Evolutionary conservation across 1,284 basidiomycete species (phyloP), one percentile per base, ranked within the genome.

Genomic region (Leccinum variabile): DNA sequence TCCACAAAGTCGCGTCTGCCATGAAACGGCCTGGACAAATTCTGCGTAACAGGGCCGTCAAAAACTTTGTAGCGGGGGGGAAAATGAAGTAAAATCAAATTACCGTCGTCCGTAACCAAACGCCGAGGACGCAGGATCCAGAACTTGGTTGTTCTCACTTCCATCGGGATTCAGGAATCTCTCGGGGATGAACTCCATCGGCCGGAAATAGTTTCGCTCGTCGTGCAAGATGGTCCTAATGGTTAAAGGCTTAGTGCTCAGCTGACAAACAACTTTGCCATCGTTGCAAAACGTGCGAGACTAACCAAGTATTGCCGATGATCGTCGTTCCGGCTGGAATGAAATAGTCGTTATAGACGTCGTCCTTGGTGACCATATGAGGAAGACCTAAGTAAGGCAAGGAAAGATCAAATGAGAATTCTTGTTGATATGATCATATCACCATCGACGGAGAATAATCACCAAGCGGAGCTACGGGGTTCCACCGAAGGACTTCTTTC

Each of bases 401-500:
- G 25, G 25, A 59, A 61, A 54, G 56, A 59, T 44, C 1, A 28
- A 46, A 46, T 64, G n/a, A 68, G n/a, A 46, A n/a, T 63, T 32
- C 58, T 7, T 41, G 62, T 63, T 59, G 39, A 59, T 35, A 39
- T 61, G 46, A 22, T 63, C 52, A 50, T 28, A 28, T 22, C 44
- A 56, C 62, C 50, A 54, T 64, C 52, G 30, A 7, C 54, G 66
- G 66, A 30, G 62, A 59, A 65, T 60, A 72, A 67, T 59, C 46
- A 81, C 82, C 81, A 54, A 83, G 71, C 57, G 83, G 82, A 28
- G 80, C 78, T 30, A 81, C 79, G 22, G 83, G 82, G 63, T 79
- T 79, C 82, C 83, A 85, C 67, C 83, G 78, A 52, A 82, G 73
- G n/a, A 81, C 76, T 65, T 83, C 82, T 66, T 82, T 81, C 33